Percentiles rank a stretch among this genome's conserved stretches.
phyloP scores from a whole-genome alignment of 1,284 basidiomycete species.

The Tilletia setariae region DNA sequence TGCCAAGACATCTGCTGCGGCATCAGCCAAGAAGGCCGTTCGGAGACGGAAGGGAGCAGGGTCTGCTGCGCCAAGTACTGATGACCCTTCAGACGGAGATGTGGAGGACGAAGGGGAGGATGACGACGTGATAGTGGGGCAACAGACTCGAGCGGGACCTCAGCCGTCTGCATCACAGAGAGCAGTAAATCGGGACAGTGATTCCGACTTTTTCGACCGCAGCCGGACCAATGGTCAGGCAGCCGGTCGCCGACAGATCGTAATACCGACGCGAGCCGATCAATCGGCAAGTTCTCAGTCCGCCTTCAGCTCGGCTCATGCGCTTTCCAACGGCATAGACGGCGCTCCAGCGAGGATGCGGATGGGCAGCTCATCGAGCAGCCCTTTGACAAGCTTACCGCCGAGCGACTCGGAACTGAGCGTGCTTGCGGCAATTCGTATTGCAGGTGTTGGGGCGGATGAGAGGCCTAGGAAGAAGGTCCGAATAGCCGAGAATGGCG shows the following conservation, averaged over 20 bases:
- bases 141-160: no score
- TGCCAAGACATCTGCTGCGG: neutral
- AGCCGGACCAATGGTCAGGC: neutral
- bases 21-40: neutral
- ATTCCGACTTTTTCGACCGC: slow-evolving; percentile 5
- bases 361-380: neutral
- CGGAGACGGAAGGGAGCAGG: neutral
- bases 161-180: no score
- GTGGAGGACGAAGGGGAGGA: neutral
- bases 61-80: neutral
- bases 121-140: neutral
- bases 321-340: neutral
- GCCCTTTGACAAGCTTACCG: slow-evolving; percentile 2
- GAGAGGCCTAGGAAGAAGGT: no score
- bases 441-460: neutral
- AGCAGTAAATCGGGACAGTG: neutral
- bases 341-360: neutral
- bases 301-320: neutral
- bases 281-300: no score
- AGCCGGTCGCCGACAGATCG: neutral
- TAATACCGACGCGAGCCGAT: neutral
- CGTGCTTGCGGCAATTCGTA: neutral
- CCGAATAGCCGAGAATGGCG: no score
- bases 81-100: neutral
- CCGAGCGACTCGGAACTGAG: neutral